A percentile compares a stretch with the other conserved stretches of the same genome.
Evolutionary conservation across 495 filamentous ascomycete genomes (phyloP).

Genomic region (Hypoxylon perforatum): DNA sequence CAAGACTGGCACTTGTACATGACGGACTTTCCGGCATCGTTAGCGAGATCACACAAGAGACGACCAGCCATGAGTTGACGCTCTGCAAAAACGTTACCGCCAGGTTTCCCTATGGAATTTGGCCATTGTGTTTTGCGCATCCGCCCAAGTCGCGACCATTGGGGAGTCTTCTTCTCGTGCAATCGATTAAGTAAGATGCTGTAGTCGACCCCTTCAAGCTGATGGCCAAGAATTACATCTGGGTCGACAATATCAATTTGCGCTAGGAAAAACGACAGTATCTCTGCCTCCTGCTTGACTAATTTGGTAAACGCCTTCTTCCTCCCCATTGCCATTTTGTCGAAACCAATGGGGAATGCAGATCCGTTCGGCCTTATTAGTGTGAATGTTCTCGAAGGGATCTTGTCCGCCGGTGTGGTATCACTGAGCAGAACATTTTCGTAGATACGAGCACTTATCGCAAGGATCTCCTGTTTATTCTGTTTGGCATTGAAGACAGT

Average conservation of each 20-base stretch:
- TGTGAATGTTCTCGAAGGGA: conserved; percentile 91
- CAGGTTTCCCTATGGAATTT: conserved; percentile 82
- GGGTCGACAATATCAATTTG: conserved; percentile 88
- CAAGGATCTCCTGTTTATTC: conserved; percentile 95
- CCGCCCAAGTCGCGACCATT: conserved; percentile 92
- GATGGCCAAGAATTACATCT: conserved; percentile 94
- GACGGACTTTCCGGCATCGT: conserved; percentile 96
- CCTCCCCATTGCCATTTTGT: conserved; percentile 67
- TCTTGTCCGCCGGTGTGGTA: conserved; percentile 85
- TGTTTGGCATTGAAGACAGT: conserved; percentile 90
- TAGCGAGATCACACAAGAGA: conserved; percentile 91
- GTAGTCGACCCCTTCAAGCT: conserved; percentile 95
- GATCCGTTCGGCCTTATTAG: conserved; percentile 83
- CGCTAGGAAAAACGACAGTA: conserved; percentile 88
- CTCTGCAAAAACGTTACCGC: conserved; percentile 90
- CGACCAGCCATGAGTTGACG: conserved; percentile 89
- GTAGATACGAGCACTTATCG: conserved; percentile 90
- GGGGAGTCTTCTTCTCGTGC: conserved; percentile 87
- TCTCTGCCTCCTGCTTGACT: conserved; percentile 81
- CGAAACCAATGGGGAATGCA: conserved; percentile 86
- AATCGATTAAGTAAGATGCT: conserved; percentile 88
- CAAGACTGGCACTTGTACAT: conserved; percentile 98
- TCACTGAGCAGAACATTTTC: conserved; percentile 88
- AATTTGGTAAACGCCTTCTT: conserved; percentile 80
- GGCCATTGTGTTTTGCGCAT: conserved; percentile 89